Evolutionary conservation across 2,329 filamentous ascomycete genomes (phyloP), one percentile per base, ranked within the genome.

Genomic region (Aspergillus costaricaensis): DNA sequence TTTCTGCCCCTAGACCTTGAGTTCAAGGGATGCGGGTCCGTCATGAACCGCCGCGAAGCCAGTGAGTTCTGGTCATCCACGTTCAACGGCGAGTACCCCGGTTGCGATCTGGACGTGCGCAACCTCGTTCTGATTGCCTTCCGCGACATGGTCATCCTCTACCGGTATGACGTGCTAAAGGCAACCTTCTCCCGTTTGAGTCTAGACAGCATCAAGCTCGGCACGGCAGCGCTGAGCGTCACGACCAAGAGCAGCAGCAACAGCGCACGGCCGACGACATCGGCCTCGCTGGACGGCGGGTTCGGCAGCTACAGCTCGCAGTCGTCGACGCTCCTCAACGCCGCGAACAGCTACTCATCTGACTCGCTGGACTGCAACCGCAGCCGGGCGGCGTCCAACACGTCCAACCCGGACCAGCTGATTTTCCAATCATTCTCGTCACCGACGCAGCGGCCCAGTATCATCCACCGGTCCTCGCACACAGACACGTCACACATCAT

Each of bases 1-100:
- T 97, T 99, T 72, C 80, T 99, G 1, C 95, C 93, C 0, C 80
- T 99, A 1, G 95, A 99, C 71, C 85, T 96, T 10, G 95, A 99
- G 73, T 96, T 99, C 73, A 89, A 91, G 56, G 95, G 94, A 5
- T 85, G 85, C 50, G 95, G 95, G 15, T 82, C 86, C 0, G 85
- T 98, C 58, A 89, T 98, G 85, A 88, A 85, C 0, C 76, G 85
- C 0, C 87, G 91, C 5, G 89, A 96, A 76, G 90, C 93, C 4
- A 87, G 88, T 43, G 94, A 98, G 61, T 96, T 97, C 70, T 98
- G 94, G 92, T 90, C 90, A 27, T 88, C 88, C 6, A 83, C 91
- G 17, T 81, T 88, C 56, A 82, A 81, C 55, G 78, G 79, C 54
- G 57, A 69, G 47, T 62, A 68, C 55, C 50, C 82, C 74, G 77